Percentiles rank a stretch among this genome's conserved stretches.
These are phyloP conservation scores for Leccinellum luteum DNA, from an alignment of 768 basidiomycete species.

Conservation along the genomic window DNA sequence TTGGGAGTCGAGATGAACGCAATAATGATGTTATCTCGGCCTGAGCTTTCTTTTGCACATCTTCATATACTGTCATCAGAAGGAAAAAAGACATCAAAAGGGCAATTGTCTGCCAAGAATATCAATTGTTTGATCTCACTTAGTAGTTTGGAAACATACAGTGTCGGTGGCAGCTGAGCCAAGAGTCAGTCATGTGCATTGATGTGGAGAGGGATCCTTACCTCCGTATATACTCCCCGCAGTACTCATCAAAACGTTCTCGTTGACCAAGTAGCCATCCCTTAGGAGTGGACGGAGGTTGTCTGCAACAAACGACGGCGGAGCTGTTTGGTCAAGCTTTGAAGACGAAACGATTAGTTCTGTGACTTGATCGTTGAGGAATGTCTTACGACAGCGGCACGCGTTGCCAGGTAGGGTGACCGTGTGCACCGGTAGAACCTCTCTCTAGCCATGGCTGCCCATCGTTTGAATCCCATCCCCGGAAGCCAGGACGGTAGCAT, in stretches of 20 bases:
- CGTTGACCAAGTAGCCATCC: not conserved
- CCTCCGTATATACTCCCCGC: constrained; percentile 8
- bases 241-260: constrained; percentile 3
- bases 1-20: constrained; percentile 20
- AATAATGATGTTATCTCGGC: constrained; percentile 24
- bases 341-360: not conserved
- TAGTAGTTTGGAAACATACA: not conserved
- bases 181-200: not conserved
- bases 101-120: constrained; percentile 1
- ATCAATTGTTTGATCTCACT: not conserved
- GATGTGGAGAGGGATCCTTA: not conserved
- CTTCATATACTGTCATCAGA: constrained; percentile 15
- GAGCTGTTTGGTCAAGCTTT: constrained; percentile 4
- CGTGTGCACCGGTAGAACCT: constrained; percentile 10
- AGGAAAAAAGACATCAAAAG: constrained; percentile 14
- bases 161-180: constrained; percentile 11
- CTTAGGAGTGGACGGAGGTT: not conserved
- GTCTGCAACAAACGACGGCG: constrained; percentile 6
- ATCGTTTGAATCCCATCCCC: constrained; percentile 39
- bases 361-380: too few species aligned
- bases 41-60: constrained; percentile 25
- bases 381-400: constrained; percentile 4
- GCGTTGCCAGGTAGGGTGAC: constrained; percentile 5
- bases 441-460: constrained; percentile 9
- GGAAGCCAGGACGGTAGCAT: constrained; percentile 42